Evolutionary conservation across 352 stramenopile species (phyloP), one percentile per base, ranked within the genome.

Genomic region (Phytopythium oedochilum): DNA sequence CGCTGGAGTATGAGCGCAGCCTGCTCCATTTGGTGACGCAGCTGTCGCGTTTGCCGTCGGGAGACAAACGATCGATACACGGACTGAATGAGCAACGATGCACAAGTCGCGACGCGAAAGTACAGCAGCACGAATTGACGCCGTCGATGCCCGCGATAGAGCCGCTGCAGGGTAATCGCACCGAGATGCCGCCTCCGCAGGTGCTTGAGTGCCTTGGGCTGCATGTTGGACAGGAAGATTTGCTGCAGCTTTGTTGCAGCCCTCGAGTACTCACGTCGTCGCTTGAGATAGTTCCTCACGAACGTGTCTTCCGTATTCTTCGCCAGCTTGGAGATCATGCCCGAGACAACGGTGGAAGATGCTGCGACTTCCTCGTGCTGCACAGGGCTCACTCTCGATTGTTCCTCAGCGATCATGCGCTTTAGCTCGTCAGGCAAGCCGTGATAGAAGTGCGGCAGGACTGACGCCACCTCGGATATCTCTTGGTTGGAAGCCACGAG

Each of bases 361-460:
- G 11, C 22, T 28, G 7, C 7, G 22, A 28, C 34, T 46, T 32
- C 25, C 3, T 32, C 25, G 18, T 25, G 42, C 22, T 3, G 12
- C 8, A 46, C 17, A 1, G 49, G 36, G 10, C 66, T 60, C 1
- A 39, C 53, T 43, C 66, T 70, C 4, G 53, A 36, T 43, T 86
- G 71, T 43, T 90, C 72, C 15, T 89, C 73, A 8, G 70, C 63
- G 23, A 92, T 87, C 68, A 89, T 78, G 2, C 69, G 72, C 61
- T 92, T 92, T 38, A 92, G 73, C 51, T 88, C 79, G 23, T 74
- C 70, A 0, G 82, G 77, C 0, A 92, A 55, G 5, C 79, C 82
- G 53, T 92, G 82, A 32, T 89, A 92, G 59, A 92, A 92, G 40
- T 90, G 82, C 7, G 82, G 82, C 0, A 83, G 52, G n/a, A 70